Conservation (phyloP, 305 asterid species). For the Fraxinus sp. region DNA sequence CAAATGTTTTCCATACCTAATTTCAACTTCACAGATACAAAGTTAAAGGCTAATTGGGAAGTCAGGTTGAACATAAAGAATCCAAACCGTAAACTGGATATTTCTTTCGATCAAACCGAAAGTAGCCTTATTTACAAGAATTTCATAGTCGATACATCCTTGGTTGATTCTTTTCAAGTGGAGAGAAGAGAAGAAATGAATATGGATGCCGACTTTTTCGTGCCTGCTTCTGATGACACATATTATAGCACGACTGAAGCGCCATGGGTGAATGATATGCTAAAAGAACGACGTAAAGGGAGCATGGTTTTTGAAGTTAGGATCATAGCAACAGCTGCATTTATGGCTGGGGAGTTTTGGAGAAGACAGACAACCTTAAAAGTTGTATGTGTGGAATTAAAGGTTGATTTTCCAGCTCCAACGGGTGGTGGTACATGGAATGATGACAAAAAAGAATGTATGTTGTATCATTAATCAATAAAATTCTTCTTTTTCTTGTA, state of each 20-base stretch:
- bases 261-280: conserved; percentile 1
- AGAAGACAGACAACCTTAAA: not conserved
- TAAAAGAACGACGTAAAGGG: not conserved
- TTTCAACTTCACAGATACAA: not conserved
- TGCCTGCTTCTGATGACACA: not conserved
- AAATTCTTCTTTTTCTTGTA: not conserved
- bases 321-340: not conserved
- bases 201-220: not conserved
- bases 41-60: conserved; percentile 20
- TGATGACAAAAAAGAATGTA: not conserved
- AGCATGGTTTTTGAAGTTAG: not conserved
- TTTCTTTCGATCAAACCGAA: not conserved
- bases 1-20: conserved; percentile 2
- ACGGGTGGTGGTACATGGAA: conserved; percentile 17
- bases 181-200: not conserved
- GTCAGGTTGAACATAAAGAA: conserved; percentile 12
- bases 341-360: not conserved
- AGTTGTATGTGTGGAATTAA: conserved; percentile 13
- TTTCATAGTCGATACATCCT: conserved; percentile 14
- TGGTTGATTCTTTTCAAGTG: not conserved
- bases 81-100: not conserved
- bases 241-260: not conserved
- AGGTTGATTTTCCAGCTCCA: conserved; percentile 13
- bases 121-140: conserved; percentile 24
- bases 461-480: not conserved